Base-by-base conservation (phyloP, 106 monocot genomes). In the Dactylorhiza incarnata region DNA sequence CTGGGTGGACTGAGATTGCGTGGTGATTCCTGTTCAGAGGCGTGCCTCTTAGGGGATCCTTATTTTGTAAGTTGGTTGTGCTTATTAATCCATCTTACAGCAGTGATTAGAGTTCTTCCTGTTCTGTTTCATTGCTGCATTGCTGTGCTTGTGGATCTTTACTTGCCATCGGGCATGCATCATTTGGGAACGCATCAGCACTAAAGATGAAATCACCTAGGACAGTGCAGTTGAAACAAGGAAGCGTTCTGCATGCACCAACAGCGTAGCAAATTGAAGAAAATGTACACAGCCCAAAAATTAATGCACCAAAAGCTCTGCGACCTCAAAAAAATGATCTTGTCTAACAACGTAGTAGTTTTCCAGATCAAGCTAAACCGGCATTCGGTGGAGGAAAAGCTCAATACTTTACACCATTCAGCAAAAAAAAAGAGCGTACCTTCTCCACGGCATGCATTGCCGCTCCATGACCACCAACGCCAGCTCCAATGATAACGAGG, bases 401-500 rank as follows among this genome's bases (percentile, higher is more conserved):
- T 6, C 1, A 11, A 29, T 2, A 13, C 29, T 11, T 65, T 11
- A 12, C 24, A 12, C 29, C 29, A 25, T 24, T 9, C 48, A 72
- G 17, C 23, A 22, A 72, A 49, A 49, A 71, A 7, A 9, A 23
- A 49, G 9, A 9, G 6, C 22, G 9, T 50, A 99, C 97, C 87
- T 87, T 91, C 85, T 99, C 97, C 2, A 99, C 94, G 12, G 94
- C 97, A 72, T 99, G 97, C 48, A 99, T 68, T 50, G 97, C 94
- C 4, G 97, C 97, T 19, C 97, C 97, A 61, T 99, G 97, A 1
- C 97, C 94, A 25, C 97, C 97, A 7, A 99, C 97, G 11, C 97
- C 94, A 72, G 97, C 97, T 22, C 97, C 94, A 45, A 99, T 99
- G 49, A 99, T 99, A 43, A 94, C 85, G 19, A 99, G 85, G 51